A percentile compares a stretch with the other conserved stretches of the same genome.
phyloP scores from a whole-genome alignment of 73 alveolate genomes.

The Effrenium voratum region DNA sequence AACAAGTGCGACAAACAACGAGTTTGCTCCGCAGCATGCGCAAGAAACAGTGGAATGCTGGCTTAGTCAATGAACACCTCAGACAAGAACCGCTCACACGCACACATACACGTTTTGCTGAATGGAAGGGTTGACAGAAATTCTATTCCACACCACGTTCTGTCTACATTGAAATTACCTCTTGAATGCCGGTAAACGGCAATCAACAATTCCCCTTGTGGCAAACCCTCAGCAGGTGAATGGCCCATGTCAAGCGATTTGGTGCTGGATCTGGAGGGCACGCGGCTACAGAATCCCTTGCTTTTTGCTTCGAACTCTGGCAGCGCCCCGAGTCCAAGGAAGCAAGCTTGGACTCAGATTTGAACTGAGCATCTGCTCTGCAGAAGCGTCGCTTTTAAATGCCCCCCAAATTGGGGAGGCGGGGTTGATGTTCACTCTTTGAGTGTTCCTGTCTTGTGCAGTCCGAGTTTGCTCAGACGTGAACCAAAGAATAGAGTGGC shows the following conservation, averaged over 20 bases:
- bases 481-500: constrained; percentile 89
- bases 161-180: too few relatives aligned
- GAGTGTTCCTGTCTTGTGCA: constrained; percentile 1
- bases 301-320: background rate
- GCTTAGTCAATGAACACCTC: too few relatives aligned
- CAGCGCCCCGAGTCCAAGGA: background rate
- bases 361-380: background rate
- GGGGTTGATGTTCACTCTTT: background rate
- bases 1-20: too few relatives aligned
- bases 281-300: background rate
- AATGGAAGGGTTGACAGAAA: too few relatives aligned
- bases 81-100: too few relatives aligned
- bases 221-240: too few relatives aligned
- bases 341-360: background rate
- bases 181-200: too few relatives aligned
- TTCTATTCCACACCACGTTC: too few relatives aligned
- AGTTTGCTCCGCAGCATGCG: too few relatives aligned
- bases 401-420: background rate
- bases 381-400: background rate
- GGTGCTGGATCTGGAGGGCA: background rate
- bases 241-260: background rate
- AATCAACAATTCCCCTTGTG: too few relatives aligned
- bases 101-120: too few relatives aligned
- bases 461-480: background rate
- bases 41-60: too few relatives aligned